Evolutionary conservation across 192 early-diverging fungal genomes (phyloP).

Genomic region (Rhizophagus sp.): DNA sequence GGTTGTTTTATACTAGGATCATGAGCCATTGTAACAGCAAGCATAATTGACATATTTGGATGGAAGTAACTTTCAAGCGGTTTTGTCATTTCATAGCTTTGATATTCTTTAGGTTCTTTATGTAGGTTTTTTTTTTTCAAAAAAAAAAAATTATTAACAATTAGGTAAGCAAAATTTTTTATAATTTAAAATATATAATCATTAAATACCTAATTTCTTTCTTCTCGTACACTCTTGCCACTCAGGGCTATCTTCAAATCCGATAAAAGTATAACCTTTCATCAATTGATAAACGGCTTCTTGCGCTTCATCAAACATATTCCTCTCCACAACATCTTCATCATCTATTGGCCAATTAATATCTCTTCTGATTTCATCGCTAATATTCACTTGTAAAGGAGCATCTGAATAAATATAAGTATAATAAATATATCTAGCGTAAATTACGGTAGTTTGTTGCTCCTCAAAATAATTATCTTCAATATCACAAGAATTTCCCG

Average conservation of each 20-base stretch:
- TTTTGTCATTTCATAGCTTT: slow-evolving; percentile 19
- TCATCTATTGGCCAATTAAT: slow-evolving; percentile 70
- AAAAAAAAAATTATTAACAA: not conserved
- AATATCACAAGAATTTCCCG: slow-evolving; percentile 15
- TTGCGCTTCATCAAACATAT: slow-evolving; percentile 81
- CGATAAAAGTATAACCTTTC: slow-evolving; percentile 71
- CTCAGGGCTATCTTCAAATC: slow-evolving; percentile 65
- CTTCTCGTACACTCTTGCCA: slow-evolving; percentile 48
- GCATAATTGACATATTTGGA: slow-evolving; percentile 33
- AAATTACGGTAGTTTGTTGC: slow-evolving; percentile 37
- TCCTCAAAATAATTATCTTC: slow-evolving; percentile 29
- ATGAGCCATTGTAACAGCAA: slow-evolving; percentile 30
- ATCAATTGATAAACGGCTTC: slow-evolving; percentile 74
- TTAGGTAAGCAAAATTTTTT: not conserved
- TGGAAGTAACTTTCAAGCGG: slow-evolving; percentile 24
- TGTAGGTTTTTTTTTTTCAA: not conserved
- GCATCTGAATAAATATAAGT: slow-evolving; percentile 69
- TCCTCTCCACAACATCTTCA: slow-evolving; percentile 53
- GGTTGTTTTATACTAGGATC: slow-evolving; percentile 3
- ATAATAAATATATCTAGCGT: slow-evolving; percentile 74
- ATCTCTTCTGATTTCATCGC: slow-evolving; percentile 68
- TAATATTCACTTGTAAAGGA: slow-evolving; percentile 74
- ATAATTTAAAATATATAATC: not conserved
- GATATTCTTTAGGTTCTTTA: slow-evolving; percentile 29
- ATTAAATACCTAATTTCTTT: slow-evolving; percentile 25